phyloP scores from a whole-genome alignment of 768 basidiomycete genomes.

The Lactarius akahatsu region DNA sequence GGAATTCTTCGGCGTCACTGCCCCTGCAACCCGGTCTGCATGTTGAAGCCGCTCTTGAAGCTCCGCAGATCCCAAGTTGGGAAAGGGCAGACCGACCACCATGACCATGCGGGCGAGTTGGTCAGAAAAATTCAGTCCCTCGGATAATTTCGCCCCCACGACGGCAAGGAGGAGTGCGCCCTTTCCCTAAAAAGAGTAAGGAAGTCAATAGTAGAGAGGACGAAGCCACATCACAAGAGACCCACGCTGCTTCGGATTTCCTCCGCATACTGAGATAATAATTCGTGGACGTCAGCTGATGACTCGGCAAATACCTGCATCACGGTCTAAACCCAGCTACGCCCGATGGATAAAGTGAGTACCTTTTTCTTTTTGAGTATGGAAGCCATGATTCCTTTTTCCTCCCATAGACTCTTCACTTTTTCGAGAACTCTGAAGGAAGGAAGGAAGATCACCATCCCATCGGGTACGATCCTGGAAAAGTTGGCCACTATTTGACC shows the following conservation, averaged over 20 bases:
- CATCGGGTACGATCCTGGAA: constrained; percentile 47
- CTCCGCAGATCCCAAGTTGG: constrained; percentile 88
- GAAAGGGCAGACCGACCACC: constrained; percentile 89
- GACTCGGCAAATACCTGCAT: constrained; percentile 25
- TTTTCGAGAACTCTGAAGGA: constrained; percentile 81
- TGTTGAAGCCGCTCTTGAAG: constrained; percentile 90
- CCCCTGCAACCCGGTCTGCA: constrained; percentile 57
- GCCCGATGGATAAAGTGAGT: constrained; percentile 14
- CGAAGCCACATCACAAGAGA: background rate
- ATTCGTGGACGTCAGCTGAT: constrained; percentile 19
- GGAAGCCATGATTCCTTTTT: constrained; percentile 58
- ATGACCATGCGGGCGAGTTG: constrained; percentile 74
- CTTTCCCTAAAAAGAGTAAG: constrained; percentile 28
- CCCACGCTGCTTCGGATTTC: constrained; percentile 19
- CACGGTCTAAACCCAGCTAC: background rate
- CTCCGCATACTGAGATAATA: constrained; percentile 18
- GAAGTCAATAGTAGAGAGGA: background rate
- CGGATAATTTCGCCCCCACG: constrained; percentile 88
- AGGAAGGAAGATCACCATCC: constrained; percentile 77
- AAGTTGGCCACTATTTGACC: constrained; percentile 83
- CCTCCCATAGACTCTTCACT: constrained; percentile 64
- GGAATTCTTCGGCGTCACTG: constrained; percentile 49
- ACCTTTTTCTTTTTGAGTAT: constrained; percentile 76
- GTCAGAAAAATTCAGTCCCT: constrained; percentile 67
- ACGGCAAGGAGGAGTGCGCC: constrained; percentile 92